Evolutionary conservation across 768 basidiomycete species (phyloP).

Genomic region (Amanita rubescens): DNA sequence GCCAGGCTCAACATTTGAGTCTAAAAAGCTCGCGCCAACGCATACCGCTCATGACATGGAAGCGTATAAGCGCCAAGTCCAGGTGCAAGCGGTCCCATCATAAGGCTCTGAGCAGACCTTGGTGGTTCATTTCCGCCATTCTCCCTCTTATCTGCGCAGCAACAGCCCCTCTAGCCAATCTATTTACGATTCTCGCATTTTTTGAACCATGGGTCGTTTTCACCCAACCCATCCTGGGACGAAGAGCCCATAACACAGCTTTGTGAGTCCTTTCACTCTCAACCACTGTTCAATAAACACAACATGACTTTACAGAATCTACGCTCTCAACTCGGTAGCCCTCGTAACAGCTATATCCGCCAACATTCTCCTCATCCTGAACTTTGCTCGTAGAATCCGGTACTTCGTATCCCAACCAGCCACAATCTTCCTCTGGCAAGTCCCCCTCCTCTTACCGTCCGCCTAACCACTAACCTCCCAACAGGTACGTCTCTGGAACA

Average conservation of each 20-base stretch:
- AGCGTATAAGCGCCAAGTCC: neutral
- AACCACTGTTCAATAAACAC: too few relatives aligned
- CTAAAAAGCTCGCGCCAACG: too few relatives aligned
- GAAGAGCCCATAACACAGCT: constrained; percentile 27
- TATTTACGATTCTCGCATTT: constrained; percentile 31
- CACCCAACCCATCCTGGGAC: constrained; percentile 11
- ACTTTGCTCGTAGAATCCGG: constrained; percentile 29
- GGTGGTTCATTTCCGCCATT: constrained; percentile 34
- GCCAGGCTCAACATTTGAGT: too few relatives aligned
- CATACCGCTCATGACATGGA: too few relatives aligned
- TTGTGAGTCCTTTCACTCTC: too few relatives aligned
- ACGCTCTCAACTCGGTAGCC: constrained; percentile 24
- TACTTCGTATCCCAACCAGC: constrained; percentile 29
- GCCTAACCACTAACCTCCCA: too few relatives aligned
- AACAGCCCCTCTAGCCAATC: constrained; percentile 32
- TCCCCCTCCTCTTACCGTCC: neutral
- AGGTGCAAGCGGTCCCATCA: neutral
- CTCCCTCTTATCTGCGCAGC: constrained; percentile 36
- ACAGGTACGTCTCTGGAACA: constrained; percentile 31
- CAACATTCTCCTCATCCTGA: constrained; percentile 29
- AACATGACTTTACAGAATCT: constrained; percentile 20
- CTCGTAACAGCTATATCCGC: constrained; percentile 26
- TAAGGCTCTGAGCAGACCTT: constrained; percentile 17
- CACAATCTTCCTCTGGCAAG: constrained; percentile 32
- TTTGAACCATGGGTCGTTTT: constrained; percentile 28